Percentiles rank a stretch among this genome's conserved stretches.
These are phyloP conservation scores for Diaporthe nobilis DNA, from an alignment of 2,329 filamentous ascomycete genomes.

Conservation along the genomic window DNA sequence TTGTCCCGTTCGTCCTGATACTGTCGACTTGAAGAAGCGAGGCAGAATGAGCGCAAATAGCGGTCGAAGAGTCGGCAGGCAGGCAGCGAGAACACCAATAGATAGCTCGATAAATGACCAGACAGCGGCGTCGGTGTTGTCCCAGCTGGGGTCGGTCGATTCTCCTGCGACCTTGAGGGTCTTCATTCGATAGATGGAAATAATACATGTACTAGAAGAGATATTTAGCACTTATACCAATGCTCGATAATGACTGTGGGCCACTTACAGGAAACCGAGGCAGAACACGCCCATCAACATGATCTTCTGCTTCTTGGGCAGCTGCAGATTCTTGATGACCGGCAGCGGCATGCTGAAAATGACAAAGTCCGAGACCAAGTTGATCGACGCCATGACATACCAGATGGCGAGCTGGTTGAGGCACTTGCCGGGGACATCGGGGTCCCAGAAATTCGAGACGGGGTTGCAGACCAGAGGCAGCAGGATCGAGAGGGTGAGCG, in stretches of 20 bases:
- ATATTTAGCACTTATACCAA: neutral
- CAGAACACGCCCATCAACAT: constrained; percentile 47
- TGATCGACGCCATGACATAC: constrained; percentile 45
- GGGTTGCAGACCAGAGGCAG: constrained; percentile 46
- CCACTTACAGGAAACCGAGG: constrained; percentile 48
- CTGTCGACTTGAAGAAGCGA: constrained; percentile 42
- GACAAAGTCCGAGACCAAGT: constrained; percentile 46
- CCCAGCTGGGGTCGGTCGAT: constrained; percentile 46
- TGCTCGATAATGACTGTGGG: neutral
- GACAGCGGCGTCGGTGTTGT: constrained; percentile 48
- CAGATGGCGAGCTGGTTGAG: constrained; percentile 47
- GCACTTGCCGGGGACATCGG: constrained; percentile 42
- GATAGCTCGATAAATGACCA: constrained; percentile 51
- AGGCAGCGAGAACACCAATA: constrained; percentile 48
- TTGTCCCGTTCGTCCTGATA: constrained; percentile 12
- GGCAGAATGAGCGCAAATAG: constrained; percentile 46
- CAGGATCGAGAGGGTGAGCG: constrained; percentile 44
- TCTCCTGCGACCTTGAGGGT: constrained; percentile 46
- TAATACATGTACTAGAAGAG: constrained; percentile 46
- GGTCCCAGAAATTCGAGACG: constrained; percentile 46
- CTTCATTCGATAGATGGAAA: constrained; percentile 47
- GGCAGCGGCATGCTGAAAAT: constrained; percentile 48
- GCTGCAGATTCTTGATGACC: constrained; percentile 46
- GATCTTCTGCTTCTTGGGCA: constrained; percentile 46
- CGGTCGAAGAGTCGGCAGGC: constrained; percentile 49